Conservation (phyloP, 139 green algal species). For the Coelastrella sp. region DNA sequence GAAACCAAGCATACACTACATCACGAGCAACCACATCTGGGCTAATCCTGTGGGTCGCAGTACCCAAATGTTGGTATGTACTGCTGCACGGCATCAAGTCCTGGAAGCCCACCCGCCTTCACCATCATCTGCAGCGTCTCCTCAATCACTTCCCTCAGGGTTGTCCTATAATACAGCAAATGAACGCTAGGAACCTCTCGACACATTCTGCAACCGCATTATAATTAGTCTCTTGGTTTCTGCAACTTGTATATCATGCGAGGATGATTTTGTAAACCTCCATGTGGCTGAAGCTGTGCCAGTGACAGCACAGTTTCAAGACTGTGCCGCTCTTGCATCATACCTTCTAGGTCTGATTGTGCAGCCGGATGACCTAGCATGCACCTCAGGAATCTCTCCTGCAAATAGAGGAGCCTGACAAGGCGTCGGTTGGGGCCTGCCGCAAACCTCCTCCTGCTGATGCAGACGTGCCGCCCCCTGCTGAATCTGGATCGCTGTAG, state of each 20-base stretch:
- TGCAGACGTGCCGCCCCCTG: background rate
- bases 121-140: slow-evolving; percentile 29
- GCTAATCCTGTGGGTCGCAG: background rate
- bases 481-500: background rate
- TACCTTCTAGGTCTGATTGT: slow-evolving; percentile 12
- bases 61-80: slow-evolving; percentile 24
- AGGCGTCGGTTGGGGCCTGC: background rate
- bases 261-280: too few relatives aligned
- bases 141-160: background rate
- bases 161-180: too few relatives aligned
- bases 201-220: too few relatives aligned
- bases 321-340: background rate
- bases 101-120: background rate
- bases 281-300: background rate
- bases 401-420: background rate
- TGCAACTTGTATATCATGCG: too few relatives aligned
- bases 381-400: slow-evolving; percentile 11
- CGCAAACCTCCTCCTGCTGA: slow-evolving; percentile 1
- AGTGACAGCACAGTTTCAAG: background rate
- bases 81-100: slow-evolving; percentile 19
- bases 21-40: background rate
- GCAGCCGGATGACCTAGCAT: background rate
- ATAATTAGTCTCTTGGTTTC: too few relatives aligned
- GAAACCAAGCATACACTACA: background rate
- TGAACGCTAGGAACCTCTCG: too few relatives aligned